These are phyloP conservation scores for Neovahlkampfia damariscottae DNA, from an alignment of 78 protist genomes.

Conservation along the genomic window DNA sequence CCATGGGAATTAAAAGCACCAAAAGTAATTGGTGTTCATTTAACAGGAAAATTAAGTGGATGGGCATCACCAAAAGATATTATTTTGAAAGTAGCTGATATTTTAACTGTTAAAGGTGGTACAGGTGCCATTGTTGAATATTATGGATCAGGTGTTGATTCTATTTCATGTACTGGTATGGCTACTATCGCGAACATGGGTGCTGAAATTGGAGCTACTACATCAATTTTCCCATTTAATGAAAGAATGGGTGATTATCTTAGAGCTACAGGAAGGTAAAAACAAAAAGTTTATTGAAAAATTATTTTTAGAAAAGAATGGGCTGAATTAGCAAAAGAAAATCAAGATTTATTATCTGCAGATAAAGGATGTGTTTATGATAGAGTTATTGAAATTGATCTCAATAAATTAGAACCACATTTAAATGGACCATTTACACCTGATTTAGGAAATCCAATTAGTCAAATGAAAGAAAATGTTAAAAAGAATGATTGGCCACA, in stretches of 20 bases:
- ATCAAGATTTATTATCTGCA: conserved; percentile 35
- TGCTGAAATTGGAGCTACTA: conserved; percentile 93
- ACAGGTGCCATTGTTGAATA: conserved; percentile 85
- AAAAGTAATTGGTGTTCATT: conserved; percentile 86
- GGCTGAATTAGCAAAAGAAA: conserved; percentile 30
- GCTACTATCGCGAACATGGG: conserved; percentile 95
- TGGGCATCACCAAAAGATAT: conserved; percentile 86
- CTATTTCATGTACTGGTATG: conserved; percentile 80
- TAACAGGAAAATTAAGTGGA: conserved; percentile 63
- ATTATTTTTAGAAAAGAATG: no score
- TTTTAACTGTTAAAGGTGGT: conserved; percentile 79
- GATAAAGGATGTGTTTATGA: conserved; percentile 65
- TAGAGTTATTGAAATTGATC: conserved; percentile 70
- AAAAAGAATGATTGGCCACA: conserved; percentile 73
- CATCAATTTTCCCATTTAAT: conserved; percentile 89
- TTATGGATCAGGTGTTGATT: conserved; percentile 79
- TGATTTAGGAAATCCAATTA: conserved; percentile 64
- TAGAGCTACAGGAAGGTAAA: conserved; percentile 73
- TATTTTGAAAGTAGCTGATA: conserved; percentile 77
- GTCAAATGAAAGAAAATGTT: conserved; percentile 43
- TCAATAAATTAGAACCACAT: conserved; percentile 71
- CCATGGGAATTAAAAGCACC: conserved; percentile 92
- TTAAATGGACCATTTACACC: conserved; percentile 96
- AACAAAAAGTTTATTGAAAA: no score
- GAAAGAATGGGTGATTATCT: conserved; percentile 68